These are phyloP conservation scores for Rhizopus stolonifer DNA, from an alignment of 371 early-diverging fungal species.

Conservation along the genomic window DNA sequence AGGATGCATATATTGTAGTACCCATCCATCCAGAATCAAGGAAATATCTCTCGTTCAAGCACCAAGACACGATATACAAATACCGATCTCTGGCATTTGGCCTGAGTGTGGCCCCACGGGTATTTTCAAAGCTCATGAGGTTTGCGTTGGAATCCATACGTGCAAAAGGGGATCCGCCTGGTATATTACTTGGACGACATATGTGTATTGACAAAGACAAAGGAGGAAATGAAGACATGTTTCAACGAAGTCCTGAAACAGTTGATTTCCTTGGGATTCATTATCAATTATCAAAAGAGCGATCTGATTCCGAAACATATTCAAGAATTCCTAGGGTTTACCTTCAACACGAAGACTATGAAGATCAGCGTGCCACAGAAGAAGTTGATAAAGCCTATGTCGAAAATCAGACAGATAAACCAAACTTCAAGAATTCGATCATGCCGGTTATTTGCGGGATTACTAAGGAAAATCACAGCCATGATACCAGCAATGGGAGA, in stretches of 20 bases:
- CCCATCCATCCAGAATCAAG: conserved; percentile 9
- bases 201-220: conserved; percentile 3
- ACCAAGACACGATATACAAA: conserved; percentile 3
- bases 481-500: too few species aligned
- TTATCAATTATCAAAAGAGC: conserved; percentile 16
- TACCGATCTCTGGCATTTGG: conserved; percentile 7
- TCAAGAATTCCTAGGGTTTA: conserved; percentile 12
- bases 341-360: conserved; percentile 10
- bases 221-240: neutral
- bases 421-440: neutral
- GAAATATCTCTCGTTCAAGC: conserved; percentile 3
- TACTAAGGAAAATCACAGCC: conserved; percentile 16
- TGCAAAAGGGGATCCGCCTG: conserved; percentile 1
- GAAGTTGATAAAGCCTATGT: conserved; percentile 3
- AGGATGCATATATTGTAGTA: too few species aligned
- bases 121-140: neutral
- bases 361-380: neutral
- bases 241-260: neutral
- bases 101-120: too few species aligned
- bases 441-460: conserved; percentile 10
- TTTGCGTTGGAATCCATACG: conserved; percentile 10
- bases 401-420: neutral
- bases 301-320: neutral
- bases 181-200: too few species aligned
- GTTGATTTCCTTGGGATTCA: conserved; percentile 8